Evolutionary conservation across 164 flowering plant genomes (phyloP).

Genomic region (Vitis cinerea): DNA sequence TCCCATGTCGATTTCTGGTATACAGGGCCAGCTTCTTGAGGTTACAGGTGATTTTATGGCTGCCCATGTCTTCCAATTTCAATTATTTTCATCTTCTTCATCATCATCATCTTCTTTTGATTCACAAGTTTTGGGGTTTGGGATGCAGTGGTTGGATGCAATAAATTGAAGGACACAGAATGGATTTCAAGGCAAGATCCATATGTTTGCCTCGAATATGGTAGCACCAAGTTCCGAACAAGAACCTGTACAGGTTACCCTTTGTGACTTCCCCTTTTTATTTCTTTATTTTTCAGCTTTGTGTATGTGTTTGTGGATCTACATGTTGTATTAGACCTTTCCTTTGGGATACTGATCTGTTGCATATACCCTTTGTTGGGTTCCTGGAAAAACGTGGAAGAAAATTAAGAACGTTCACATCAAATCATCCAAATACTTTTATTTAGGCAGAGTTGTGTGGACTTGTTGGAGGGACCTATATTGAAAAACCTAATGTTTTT

Average conservation of each 20-base stretch:
- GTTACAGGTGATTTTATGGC: conserved; percentile 44
- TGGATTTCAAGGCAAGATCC: conserved; percentile 97
- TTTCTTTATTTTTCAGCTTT: background rate
- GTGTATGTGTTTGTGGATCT: background rate
- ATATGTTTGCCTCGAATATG: conserved; percentile 83
- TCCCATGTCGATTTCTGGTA: conserved; percentile 49
- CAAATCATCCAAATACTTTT: no score
- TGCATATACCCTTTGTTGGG: no score
- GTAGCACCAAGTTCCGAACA: conserved; percentile 64
- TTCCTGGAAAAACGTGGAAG: no score
- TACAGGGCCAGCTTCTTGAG: conserved; percentile 72
- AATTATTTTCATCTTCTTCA: background rate
- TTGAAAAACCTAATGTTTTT: no score
- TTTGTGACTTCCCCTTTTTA: background rate
- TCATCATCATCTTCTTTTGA: background rate
- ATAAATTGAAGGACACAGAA: conserved; percentile 82
- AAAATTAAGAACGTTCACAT: no score
- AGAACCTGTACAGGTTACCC: conserved; percentile 77
- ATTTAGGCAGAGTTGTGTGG: no score
- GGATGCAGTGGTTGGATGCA: conserved; percentile 68
- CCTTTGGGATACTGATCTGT: no score
- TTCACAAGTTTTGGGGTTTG: background rate
- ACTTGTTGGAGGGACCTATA: no score
- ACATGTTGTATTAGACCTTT: no score
- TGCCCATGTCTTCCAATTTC: background rate